Evolutionary conservation across 1,284 basidiomycete genomes (phyloP), one percentile per base, ranked within the genome.

Genomic region (Macrocybe sp.): DNA sequence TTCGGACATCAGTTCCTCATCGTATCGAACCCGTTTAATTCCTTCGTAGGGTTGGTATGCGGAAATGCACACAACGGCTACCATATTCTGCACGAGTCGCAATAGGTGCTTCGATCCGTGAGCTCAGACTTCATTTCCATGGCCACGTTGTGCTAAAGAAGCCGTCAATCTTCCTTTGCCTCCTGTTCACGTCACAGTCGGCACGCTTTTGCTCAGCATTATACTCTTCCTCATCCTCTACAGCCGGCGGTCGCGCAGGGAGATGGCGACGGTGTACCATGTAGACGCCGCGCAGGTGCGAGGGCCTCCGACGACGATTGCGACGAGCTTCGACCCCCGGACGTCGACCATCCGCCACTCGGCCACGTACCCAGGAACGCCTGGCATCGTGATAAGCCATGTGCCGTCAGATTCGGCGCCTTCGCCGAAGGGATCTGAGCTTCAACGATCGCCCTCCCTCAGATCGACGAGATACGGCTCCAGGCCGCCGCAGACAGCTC

Each of bases 231-330:
- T 54, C n/a, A 43, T 45, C n/a, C 43, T 52, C 11, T 45, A 45
- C 3, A 45, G 49, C 22, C 45, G 41, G 10, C 53, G 54, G 31
- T 39, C 50, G 41, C 39, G 45, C 41, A 41, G 45, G 22, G 49
- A 49, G 14, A 38, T 38, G n/a, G 44, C 41, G 9, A 37, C 40
- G 32, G 47, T 41, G 29, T 58, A 59, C 34, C 57, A 60, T 33
- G 56, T 65, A 2, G 64, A 65, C 39, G 60, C 59, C 12, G 58
- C 52, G 33, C 62, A 64, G 46, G 54, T 63, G 8, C 51, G 59
- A 14, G 61, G 62, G 2, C 64, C 61, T 5, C 58, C 58, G 2
- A 58, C 59, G 30, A 61, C 63, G 29, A 55, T 59, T 22, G 60
- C 52, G 3, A 56, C 62, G 12, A 50, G 58, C 33, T 64, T 62